A percentile compares a stretch with the other conserved stretches of the same genome.
Evolutionary conservation across 1,284 basidiomycete genomes (phyloP).

Genomic region (Laetiporus sulphureus): DNA sequence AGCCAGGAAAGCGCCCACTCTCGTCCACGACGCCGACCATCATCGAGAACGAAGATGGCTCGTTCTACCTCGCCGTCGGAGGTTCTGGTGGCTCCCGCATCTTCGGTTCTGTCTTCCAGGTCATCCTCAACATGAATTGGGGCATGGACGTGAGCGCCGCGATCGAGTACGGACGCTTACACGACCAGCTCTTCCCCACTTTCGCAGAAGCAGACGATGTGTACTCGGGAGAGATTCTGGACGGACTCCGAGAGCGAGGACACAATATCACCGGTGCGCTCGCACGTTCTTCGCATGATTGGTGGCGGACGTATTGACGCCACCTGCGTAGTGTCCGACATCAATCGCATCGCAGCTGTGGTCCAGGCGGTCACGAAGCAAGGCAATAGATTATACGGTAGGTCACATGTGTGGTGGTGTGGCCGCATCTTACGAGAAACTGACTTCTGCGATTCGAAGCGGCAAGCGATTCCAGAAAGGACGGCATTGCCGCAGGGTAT

Average conservation of each 20-base stretch:
- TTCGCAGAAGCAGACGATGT: constrained; percentile 59
- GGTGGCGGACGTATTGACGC: constrained; percentile 2
- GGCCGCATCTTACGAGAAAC: background rate
- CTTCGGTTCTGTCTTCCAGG: constrained; percentile 76
- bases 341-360: constrained; percentile 58
- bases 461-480: constrained; percentile 80
- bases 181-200: constrained; percentile 82
- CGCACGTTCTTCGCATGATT: constrained; percentile 5
- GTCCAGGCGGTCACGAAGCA: constrained; percentile 65
- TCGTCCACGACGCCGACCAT: constrained; percentile 83
- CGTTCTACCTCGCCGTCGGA: constrained; percentile 70
- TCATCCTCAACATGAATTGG: constrained; percentile 76
- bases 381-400: constrained; percentile 55
- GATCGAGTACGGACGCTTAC: constrained; percentile 84
- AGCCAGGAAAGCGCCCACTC: constrained; percentile 79
- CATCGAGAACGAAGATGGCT: constrained; percentile 66
- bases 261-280: constrained; percentile 66
- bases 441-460: constrained; percentile 38
- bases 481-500: constrained; percentile 78
- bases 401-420: constrained; percentile 13
- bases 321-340: constrained; percentile 31
- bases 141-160: constrained; percentile 76
- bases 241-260: constrained; percentile 52
- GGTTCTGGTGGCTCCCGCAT: constrained; percentile 88
- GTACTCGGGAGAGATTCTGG: constrained; percentile 47